Conservation (phyloP, 2,329 filamentous ascomycete species). For the Amylocarpus encephaloides region DNA sequence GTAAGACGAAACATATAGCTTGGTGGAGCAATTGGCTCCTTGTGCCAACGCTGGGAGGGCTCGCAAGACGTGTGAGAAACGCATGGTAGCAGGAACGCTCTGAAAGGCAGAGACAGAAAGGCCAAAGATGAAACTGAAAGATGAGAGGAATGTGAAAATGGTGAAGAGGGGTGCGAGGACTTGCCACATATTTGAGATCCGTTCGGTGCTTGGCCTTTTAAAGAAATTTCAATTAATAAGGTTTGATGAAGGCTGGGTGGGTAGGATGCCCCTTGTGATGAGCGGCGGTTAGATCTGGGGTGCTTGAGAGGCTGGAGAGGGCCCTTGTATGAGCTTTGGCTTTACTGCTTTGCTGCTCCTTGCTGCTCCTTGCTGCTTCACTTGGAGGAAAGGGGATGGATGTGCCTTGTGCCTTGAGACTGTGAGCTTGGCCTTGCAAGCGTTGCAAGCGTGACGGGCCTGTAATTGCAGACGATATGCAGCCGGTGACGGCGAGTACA, state of each 20-base stretch:
- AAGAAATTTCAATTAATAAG: not conserved
- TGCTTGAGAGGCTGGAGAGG: not conserved
- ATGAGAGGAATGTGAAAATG: not conserved
- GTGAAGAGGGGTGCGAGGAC: not conserved
- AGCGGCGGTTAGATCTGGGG: not conserved
- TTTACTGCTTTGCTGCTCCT: too few relatives aligned
- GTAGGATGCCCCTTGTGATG: not conserved
- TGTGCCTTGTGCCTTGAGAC: not conserved
- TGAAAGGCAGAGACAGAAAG: not conserved
- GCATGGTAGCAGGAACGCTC: not conserved
- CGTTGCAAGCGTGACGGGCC: not conserved
- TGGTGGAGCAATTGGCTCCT: constrained; percentile 1
- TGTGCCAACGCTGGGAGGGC: not conserved
- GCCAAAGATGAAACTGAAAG: not conserved
- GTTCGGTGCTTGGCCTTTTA: not conserved
- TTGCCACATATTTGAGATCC: constrained; percentile 1
- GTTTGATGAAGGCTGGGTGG: not conserved
- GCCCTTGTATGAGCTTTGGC: not conserved
- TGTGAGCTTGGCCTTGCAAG: not conserved
- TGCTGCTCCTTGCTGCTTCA: not conserved
- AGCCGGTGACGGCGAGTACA: not conserved
- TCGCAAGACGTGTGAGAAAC: not conserved
- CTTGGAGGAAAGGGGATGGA: not conserved
- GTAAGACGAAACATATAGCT: constrained; percentile 37
- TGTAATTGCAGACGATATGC: constrained; percentile 1